Evolutionary conservation across 306 rosid genomes (phyloP).

Genomic region (Gastrolobium villosum): DNA sequence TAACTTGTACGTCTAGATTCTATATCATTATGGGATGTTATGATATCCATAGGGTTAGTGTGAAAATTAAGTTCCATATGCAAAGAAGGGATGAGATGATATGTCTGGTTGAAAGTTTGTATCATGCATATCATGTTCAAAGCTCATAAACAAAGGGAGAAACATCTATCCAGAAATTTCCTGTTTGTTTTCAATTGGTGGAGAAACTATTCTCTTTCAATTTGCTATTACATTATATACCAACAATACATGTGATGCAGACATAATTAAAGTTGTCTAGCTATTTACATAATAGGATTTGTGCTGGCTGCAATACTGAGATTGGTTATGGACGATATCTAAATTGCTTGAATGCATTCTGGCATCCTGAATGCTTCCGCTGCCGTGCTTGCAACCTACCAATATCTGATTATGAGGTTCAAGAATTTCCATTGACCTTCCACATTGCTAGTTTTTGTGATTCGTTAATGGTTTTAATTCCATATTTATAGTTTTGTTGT

Average conservation of each 20-base stretch:
- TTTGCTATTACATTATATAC: not conserved
- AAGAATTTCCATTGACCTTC: slow-evolving; percentile 25
- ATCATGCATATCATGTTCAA: slow-evolving; percentile 2
- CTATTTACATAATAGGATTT: slow-evolving; percentile 61
- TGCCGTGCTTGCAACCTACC: slow-evolving; percentile 94
- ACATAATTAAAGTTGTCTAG: slow-evolving; percentile 33
- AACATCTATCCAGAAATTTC: slow-evolving; percentile 16
- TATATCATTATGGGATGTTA: not conserved
- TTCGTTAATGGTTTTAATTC: slow-evolving; percentile 21
- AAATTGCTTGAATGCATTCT: slow-evolving; percentile 87
- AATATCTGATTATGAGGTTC: slow-evolving; percentile 89
- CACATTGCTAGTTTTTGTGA: slow-evolving; percentile 33
- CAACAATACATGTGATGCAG: slow-evolving; percentile 15
- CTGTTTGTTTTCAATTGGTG: slow-evolving; percentile 35
- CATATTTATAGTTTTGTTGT: slow-evolving; percentile 4
- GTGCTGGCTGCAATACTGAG: slow-evolving; percentile 79
- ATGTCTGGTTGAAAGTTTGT: not conserved
- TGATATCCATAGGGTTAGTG: not conserved
- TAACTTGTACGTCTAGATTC: slow-evolving; percentile 12
- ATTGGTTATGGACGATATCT: slow-evolving; percentile 92
- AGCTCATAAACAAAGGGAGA: slow-evolving; percentile 27
- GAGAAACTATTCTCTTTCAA: slow-evolving; percentile 39
- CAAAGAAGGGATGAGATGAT: slow-evolving; percentile 23
- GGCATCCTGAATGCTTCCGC: slow-evolving; percentile 99
- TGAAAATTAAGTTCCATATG: slow-evolving; percentile 42